phyloP scores from a whole-genome alignment of 441 rosid species.

The Populus hybrid region DNA sequence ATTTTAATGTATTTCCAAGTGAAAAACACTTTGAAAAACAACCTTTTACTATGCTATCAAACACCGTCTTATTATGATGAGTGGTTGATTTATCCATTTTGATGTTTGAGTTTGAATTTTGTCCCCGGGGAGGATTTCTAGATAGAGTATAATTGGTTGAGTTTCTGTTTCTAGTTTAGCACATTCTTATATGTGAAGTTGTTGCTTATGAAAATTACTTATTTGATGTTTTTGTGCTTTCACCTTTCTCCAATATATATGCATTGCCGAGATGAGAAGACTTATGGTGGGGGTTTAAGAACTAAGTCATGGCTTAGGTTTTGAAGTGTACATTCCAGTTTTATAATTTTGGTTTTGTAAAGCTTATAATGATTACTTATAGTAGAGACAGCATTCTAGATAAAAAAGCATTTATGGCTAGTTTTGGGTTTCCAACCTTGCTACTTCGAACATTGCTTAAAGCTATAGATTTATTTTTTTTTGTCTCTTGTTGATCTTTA shows the following conservation, averaged over 20 bases:
- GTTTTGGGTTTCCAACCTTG: background rate
- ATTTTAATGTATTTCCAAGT: too few relatives aligned
- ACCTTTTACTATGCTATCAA: too few relatives aligned
- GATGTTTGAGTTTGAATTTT: background rate
- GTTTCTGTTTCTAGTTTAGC: background rate
- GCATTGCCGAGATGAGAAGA: background rate
- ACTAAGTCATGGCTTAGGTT: background rate
- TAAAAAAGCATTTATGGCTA: background rate
- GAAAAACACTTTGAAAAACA: too few relatives aligned
- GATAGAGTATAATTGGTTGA: background rate
- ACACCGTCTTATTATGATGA: background rate
- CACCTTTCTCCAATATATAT: background rate
- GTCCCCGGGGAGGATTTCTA: background rate
- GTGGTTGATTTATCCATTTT: slow-evolving; percentile 1
- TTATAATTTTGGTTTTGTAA: background rate
- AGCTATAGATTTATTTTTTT: background rate
- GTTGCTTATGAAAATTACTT: background rate
- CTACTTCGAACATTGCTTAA: background rate
- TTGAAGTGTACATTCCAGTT: background rate
- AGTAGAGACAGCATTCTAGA: background rate
- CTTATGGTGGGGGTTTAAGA: background rate
- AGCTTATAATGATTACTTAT: background rate
- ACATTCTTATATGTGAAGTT: background rate
- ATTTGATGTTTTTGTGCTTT: background rate
- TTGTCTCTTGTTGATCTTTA: slow-evolving; percentile 2